Base-by-base conservation (phyloP, 202 grass and related monocot genomes). In the Digitaria exilis region DNA sequence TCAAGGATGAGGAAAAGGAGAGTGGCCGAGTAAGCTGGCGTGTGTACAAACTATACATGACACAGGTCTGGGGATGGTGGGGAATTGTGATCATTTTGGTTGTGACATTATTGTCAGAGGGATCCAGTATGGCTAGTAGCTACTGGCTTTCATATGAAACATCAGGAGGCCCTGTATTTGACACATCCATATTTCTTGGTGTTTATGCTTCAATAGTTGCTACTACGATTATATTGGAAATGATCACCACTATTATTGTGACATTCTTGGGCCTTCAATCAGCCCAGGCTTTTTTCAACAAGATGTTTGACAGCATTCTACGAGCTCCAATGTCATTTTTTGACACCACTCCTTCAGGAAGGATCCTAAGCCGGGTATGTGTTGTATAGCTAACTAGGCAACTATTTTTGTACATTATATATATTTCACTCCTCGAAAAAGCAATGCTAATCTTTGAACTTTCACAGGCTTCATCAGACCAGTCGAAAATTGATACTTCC, bases 261-360 rank as follows among this genome's bases (percentile, higher is more conserved):
- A 45, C 65, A 79, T 73, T 85, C 54, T 72, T 70, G 60, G 92
- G 92, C 8, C 84, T 89, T 35, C 65, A 84, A 55, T 87, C 88
- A 35, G 76, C 86, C 24, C 87, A 90, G 67, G 75, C 34, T 31
- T 88, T 91, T 46, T 94, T 94, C 64, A 81, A 64, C 60, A 87
- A 87, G 77, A 94, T 91, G 85, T 86, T 91, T 28, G 26, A 61
- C 12, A 91, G 86, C 65, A 70, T 91, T 32, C 59, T 94, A 6
- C 80, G 77, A 17, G 92, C 92, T 25, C 92, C 92, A 6, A 87
- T 89, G 92, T 91, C 88, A 44, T 94, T 94, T 88, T 94, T 94
- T 54, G 92, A 94, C 65, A 86, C 92, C 52, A 94, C 92, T 70
- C 88, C 88, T 78, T 87, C 80, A 39, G 88, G 88, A 73, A 86